Evolutionary conservation across 1,139 yeast species (phyloP).

Genomic region (Pneumocystis jirovecii): DNA sequence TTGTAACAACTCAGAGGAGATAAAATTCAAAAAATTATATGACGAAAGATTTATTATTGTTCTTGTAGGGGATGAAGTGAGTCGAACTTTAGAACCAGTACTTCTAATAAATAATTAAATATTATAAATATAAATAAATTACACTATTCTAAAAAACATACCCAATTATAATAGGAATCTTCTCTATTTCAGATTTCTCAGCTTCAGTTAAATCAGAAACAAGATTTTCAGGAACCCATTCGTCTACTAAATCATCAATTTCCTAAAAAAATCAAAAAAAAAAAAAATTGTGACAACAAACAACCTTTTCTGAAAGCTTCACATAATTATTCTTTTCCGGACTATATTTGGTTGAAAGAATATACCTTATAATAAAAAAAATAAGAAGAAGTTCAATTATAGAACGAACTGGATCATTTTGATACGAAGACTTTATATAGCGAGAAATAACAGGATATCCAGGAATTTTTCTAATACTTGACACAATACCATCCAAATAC

Average conservation of each 20-base stretch:
- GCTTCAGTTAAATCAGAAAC: conserved; percentile 38
- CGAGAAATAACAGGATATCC: conserved; percentile 67
- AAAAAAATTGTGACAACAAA: neutral
- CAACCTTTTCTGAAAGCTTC: conserved; percentile 34
- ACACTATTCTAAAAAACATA: neutral
- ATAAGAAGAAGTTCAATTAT: conserved; percentile 63
- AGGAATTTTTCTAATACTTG: conserved; percentile 32
- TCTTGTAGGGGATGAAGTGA: conserved; percentile 4
- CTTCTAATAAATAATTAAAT: conserved; percentile 18
- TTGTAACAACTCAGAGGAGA: conserved; percentile 33
- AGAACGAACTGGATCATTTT: conserved; percentile 86
- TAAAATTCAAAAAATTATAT: conserved; percentile 49
- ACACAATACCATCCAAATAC: conserved; percentile 2
- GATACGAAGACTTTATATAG: conserved; percentile 77
- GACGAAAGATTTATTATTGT: conserved; percentile 24
- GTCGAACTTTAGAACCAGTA: conserved; percentile 36
- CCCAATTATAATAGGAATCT: conserved; percentile 51
- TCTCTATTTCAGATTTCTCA: conserved; percentile 48
- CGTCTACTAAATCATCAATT: conserved; percentile 68
- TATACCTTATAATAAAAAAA: conserved; percentile 74
- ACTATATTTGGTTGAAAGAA: conserved; percentile 65
- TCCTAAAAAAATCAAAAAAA: conserved; percentile 28
- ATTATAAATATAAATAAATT: neutral
- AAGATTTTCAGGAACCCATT: conserved; percentile 83
- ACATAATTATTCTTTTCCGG: conserved; percentile 62